Base-by-base conservation (phyloP, 768 basidiomycete genomes). In the Suillus occidentalis region DNA sequence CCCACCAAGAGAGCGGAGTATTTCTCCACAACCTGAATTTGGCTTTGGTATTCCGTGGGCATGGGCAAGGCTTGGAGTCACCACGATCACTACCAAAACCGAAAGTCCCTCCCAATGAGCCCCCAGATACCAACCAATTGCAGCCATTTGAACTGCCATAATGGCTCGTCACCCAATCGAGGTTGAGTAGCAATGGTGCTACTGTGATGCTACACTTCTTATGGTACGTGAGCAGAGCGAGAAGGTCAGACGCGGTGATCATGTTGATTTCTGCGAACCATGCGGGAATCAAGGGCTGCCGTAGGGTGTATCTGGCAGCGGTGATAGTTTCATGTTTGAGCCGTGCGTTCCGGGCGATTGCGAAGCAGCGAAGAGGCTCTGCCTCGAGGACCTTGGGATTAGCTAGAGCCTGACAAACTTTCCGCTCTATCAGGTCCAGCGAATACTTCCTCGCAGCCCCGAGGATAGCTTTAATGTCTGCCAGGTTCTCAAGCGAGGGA, bases 401-500 rank as follows among this genome's bases (percentile, higher is more conserved):
- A 49, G 52, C 43, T 18, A 75, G 67, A 31, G 65, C 63, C 13
- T 69, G 59, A 22, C 66, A 65, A 28, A 75, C 62, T 25, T 59
- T 63, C 25, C 66, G 70, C 63, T 77, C 67, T 6, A 81, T 66
- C 8, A 76, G 75, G 37, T 75, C 72, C 76, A 81, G 77, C 53
- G 79, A 78, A 67, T 78, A 82, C 69, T 81, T 83, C 61, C 71
- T 69, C 20, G 79, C 82, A 18, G 78, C 76, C 39, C 76, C 74
- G 36, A 74, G 66, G 59, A 77, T 76, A 22, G 28, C 34, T 8
- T 36, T 14, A 9, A 40, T 20, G 39, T 63, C 59, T 25, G 4
- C 7, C 62, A 40, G 39, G 20, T 13, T 59, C 22, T 40, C 62
- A 14, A 63, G 28, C n/a, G 34, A 60, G 13, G 53, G 53, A 28